Evolutionary conservation across 176 grass and related monocot genomes (phyloP), one percentile per base, ranked within the genome.

Genomic region (Typha latifolia): DNA sequence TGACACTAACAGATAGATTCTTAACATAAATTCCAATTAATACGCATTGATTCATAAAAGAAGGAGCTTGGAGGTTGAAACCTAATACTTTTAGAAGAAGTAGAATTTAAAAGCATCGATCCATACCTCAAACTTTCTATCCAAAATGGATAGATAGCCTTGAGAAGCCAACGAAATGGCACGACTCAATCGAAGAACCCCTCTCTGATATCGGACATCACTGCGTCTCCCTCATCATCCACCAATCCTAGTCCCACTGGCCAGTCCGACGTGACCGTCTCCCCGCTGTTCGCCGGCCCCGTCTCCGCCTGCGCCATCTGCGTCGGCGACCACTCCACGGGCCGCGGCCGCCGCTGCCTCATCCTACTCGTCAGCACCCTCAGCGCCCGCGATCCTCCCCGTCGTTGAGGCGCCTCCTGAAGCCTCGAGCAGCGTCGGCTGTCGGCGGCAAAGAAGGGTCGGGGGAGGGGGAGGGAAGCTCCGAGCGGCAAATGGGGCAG

Each of bases 401-500:
- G 53, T 22, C 53, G 53, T 19, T 18, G 53, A 59, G 53, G 53
- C 16, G 53, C 18, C 8, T 18, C 18, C 53, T 16, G 53, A 59
- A 59, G 14, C 53, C 18, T 8, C 16, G 9, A 14, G n/a, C 16
- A 4, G 20, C 20, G 53, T 59, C 8, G 53, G 53, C n/a, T n/a
- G 53, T 59, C 18, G 53, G 53, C 15, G 5, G 53, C 14, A 21
- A 18, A 21, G 16, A 16, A 11, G 53, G 15, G 24, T 8, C 16
- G 16, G 61, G 52, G 23, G 22, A 27, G 3, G 31, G 24, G 14
- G 63, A 21, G 14, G 79, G 70, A 12, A 81, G 64, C 4, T 18
- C 53, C 14, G 29, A 74, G 27, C 79, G 79, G 79, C 79, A 81
- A 61, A 69, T 23, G 10, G 79, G 79, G 63, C 79, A 81, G 15